phyloP scores from a whole-genome alignment of 2,329 filamentous ascomycete species.

The Botrytis sinoallii region DNA sequence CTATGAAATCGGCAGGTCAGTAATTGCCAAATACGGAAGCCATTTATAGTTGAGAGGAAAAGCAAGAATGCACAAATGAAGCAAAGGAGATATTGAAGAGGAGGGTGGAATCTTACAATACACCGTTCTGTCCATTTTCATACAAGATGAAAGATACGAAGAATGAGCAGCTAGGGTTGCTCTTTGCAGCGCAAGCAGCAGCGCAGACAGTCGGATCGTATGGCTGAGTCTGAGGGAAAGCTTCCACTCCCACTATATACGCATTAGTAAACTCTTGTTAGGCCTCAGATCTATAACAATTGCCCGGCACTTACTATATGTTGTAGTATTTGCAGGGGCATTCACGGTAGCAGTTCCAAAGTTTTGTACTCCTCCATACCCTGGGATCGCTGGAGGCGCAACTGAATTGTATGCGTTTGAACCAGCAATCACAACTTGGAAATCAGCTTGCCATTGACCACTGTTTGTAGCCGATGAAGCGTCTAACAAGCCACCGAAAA shows the following conservation, averaged over 20 bases:
- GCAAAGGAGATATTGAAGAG: neutral
- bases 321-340: constrained; percentile 32
- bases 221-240: constrained; percentile 34
- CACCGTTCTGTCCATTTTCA: constrained; percentile 39
- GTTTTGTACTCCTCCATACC: constrained; percentile 32
- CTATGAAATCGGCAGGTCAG: neutral
- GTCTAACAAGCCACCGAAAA: constrained; percentile 16
- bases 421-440: constrained; percentile 18
- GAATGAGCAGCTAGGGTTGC: constrained; percentile 34
- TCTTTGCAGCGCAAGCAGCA: constrained; percentile 30
- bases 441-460: constrained; percentile 17
- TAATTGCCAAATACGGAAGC: neutral
- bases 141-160: constrained; percentile 42
- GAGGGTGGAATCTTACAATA: constrained; percentile 27
- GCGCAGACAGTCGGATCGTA: constrained; percentile 38
- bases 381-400: constrained; percentile 25
- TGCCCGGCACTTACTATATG: constrained; percentile 25
- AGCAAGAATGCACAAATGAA: neutral
- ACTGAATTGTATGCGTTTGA: constrained; percentile 14
- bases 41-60: neutral
- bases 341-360: constrained; percentile 37
- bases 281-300: neutral
- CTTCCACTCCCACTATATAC: constrained; percentile 28
- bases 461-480: constrained; percentile 13
- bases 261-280: neutral